Evolutionary conservation across 345 rosid species (phyloP).

Genomic region (Mallotus nudiflorus): DNA sequence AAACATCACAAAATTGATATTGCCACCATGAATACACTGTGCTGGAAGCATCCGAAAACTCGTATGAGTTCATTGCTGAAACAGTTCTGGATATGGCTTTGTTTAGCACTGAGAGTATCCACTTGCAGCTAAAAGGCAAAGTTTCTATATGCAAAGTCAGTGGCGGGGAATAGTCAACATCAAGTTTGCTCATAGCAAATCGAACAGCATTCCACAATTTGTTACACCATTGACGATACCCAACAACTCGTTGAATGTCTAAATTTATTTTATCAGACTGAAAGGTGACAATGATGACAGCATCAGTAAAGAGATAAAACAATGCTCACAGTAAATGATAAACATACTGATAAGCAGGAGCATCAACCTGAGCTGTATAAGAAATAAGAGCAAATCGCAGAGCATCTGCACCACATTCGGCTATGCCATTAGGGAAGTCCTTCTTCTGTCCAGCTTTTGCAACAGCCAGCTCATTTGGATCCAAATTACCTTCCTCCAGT

Average conservation of each 20-base stretch:
- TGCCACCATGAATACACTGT: conserved; percentile 94
- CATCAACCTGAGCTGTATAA: conserved; percentile 87
- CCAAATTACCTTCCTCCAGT: conserved; percentile 84
- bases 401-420: conserved; percentile 98
- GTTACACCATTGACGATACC: conserved; percentile 99
- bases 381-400: conserved; percentile 95
- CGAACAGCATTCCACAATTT: conserved; percentile 97
- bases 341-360: conserved; percentile 11
- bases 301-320: neutral
- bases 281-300: conserved; percentile 13
- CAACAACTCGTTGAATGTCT: conserved; percentile 93
- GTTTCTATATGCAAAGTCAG: conserved; percentile 36
- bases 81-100: conserved; percentile 66
- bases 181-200: conserved; percentile 92
- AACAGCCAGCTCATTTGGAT: conserved; percentile 55
- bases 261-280: conserved; percentile 95
- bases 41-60: conserved; percentile 80
- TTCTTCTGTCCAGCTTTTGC: conserved; percentile 82
- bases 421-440: conserved; percentile 86
- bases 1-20: conserved; percentile 92
- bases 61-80: conserved; percentile 56
- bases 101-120: conserved; percentile 86
- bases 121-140: conserved; percentile 80
- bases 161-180: conserved; percentile 61
- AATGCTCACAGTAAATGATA: neutral